Evolutionary conservation across 2,329 filamentous ascomycete genomes (phyloP).

Genomic region (Bipolaris victoriae): DNA sequence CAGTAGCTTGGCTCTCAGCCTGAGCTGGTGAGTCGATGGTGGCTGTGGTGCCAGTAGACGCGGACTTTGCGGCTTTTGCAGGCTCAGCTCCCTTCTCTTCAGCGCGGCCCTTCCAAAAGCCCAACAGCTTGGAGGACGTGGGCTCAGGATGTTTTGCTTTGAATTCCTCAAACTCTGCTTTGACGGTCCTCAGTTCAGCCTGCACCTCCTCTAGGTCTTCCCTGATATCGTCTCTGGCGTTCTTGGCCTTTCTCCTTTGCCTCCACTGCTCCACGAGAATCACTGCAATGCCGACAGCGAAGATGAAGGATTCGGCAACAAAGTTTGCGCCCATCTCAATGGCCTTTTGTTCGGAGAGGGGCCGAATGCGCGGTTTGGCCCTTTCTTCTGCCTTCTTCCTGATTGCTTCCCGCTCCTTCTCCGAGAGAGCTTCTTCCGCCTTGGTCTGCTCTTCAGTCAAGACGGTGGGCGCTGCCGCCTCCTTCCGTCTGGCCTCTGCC

Average conservation of each 20-base stretch:
- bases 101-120: constrained; percentile 36
- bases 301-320: constrained; percentile 70
- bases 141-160: constrained; percentile 45
- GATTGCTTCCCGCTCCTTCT: constrained; percentile 57
- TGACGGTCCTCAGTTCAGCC: constrained; percentile 49
- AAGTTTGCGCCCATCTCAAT: constrained; percentile 74
- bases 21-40: not conserved
- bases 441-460: constrained; percentile 66
- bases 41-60: constrained; percentile 6
- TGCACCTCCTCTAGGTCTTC: constrained; percentile 66
- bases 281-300: constrained; percentile 66
- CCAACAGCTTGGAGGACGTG: constrained; percentile 33
- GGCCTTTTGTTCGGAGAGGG: constrained; percentile 69
- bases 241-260: constrained; percentile 65
- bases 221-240: constrained; percentile 64
- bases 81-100: constrained; percentile 27
- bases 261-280: constrained; percentile 69
- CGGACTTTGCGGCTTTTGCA: constrained; percentile 12
- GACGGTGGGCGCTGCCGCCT: constrained; percentile 62
- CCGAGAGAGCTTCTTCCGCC: constrained; percentile 60
- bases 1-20: not conserved
- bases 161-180: constrained; percentile 50
- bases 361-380: constrained; percentile 62
- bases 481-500: constrained; percentile 60
- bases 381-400: constrained; percentile 50